These are phyloP conservation scores for Paragyromitra xinjiangensis DNA, from an alignment of 495 filamentous ascomycete genomes.

Conservation along the genomic window DNA sequence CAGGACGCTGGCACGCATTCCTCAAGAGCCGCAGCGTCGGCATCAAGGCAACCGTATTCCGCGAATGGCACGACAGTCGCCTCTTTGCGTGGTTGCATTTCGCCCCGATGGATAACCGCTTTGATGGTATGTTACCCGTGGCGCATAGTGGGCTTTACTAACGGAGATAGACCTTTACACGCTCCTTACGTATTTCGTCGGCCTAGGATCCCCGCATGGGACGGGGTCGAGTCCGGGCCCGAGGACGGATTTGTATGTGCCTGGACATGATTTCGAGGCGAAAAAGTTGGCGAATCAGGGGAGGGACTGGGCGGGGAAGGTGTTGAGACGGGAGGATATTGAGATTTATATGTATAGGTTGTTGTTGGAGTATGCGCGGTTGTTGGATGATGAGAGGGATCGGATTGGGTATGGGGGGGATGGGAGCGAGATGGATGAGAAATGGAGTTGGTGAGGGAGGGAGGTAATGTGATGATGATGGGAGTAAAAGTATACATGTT, in stretches of 20 bases:
- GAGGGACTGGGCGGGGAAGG: slow-evolving; percentile 72
- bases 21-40: slow-evolving; percentile 70
- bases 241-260: slow-evolving; percentile 11
- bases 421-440: slow-evolving; percentile 42
- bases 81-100: slow-evolving; percentile 77
- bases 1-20: slow-evolving; percentile 75
- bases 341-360: slow-evolving; percentile 74
- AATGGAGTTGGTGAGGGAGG: slow-evolving; percentile 7
- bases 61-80: slow-evolving; percentile 78
- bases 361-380: slow-evolving; percentile 74
- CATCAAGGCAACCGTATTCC: slow-evolving; percentile 77
- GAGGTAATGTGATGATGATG: not conserved
- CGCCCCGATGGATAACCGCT: slow-evolving; percentile 86
- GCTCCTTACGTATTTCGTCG: slow-evolving; percentile 82
- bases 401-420: slow-evolving; percentile 68
- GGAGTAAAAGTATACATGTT: too few relatives aligned
- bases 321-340: slow-evolving; percentile 76
- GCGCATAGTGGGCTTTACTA: not conserved
- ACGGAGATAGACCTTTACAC: slow-evolving; percentile 69
- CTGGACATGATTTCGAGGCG: slow-evolving; percentile 67
- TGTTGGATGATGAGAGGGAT: slow-evolving; percentile 72
- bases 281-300: slow-evolving; percentile 70
- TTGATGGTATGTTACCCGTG: slow-evolving; percentile 58
- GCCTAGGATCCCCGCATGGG: slow-evolving; percentile 54
- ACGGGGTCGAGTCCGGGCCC: not conserved